Percentiles rank a stretch among this genome's conserved stretches.
Evolutionary conservation across 192 early-diverging fungal genomes (phyloP).

Genomic region (Pilaira anomala): DNA sequence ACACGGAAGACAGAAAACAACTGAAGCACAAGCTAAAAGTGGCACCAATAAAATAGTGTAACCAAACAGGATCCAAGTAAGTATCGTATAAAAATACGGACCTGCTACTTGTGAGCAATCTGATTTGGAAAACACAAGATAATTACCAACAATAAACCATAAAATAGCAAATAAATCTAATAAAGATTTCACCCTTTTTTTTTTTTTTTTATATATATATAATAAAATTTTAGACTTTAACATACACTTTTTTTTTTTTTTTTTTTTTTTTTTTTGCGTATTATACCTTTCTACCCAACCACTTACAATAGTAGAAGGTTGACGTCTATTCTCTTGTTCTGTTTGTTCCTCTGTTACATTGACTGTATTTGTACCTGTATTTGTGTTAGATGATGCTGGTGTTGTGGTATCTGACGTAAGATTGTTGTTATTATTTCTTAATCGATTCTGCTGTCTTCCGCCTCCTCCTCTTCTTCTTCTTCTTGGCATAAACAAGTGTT

Average conservation of each 20-base stretch:
- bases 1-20: conserved; percentile 63
- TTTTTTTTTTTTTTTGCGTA: neutral
- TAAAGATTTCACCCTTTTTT: conserved; percentile 45
- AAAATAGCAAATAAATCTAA: conserved; percentile 59
- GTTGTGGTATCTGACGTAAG: neutral
- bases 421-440: neutral
- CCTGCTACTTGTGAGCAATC: conserved; percentile 49
- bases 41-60: conserved; percentile 66
- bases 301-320: neutral
- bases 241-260: neutral
- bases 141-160: conserved; percentile 70
- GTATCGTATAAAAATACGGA: conserved; percentile 54
- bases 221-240: neutral
- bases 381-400: neutral
- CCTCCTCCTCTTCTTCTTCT: conserved; percentile 1
- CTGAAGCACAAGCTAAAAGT: conserved; percentile 52
- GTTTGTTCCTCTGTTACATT: neutral
- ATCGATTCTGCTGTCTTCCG: neutral
- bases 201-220: neutral
- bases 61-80: conserved; percentile 65
- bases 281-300: conserved; percentile 4
- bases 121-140: conserved; percentile 56
- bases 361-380: neutral
- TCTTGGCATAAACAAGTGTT: conserved; percentile 14
- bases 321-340: conserved; percentile 1